Evolutionary conservation across 2,329 filamentous ascomycete species (phyloP).

Genomic region (Monilinia laxa): DNA sequence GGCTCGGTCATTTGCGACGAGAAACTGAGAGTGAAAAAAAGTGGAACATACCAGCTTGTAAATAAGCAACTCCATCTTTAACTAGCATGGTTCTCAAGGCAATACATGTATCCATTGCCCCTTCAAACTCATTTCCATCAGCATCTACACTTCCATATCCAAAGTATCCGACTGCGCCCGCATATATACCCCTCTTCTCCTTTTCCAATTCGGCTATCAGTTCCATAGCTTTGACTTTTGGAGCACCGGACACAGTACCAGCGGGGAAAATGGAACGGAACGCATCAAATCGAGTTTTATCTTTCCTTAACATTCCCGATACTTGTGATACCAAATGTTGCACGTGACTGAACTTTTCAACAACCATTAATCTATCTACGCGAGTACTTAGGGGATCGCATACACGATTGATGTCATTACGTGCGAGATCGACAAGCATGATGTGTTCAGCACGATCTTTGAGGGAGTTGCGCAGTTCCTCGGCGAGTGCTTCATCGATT

Average conservation of each 20-base stretch:
- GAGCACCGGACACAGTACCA: slow-evolving; percentile 90
- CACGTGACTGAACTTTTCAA: slow-evolving; percentile 93
- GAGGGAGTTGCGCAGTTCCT: slow-evolving; percentile 72
- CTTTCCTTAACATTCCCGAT: slow-evolving; percentile 79
- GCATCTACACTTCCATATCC: slow-evolving; percentile 74
- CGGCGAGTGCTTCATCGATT: slow-evolving; percentile 78
- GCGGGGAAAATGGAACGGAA: slow-evolving; percentile 97
- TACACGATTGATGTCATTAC: slow-evolving; percentile 95
- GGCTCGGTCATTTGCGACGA: neutral
- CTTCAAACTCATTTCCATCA: slow-evolving; percentile 64
- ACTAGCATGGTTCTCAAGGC: slow-evolving; percentile 82
- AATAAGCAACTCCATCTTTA: slow-evolving; percentile 86
- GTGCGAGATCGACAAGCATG: slow-evolving; percentile 94
- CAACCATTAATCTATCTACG: slow-evolving; percentile 92
- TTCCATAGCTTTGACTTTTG: slow-evolving; percentile 96
- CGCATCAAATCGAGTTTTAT: slow-evolving; percentile 88
- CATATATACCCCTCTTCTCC: slow-evolving; percentile 94
- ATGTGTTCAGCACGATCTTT: slow-evolving; percentile 96
- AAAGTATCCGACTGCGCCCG: slow-evolving; percentile 95
- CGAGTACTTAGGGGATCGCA: slow-evolving; percentile 86
- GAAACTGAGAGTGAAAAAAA: neutral
- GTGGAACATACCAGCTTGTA: slow-evolving; percentile 65
- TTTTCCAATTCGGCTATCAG: slow-evolving; percentile 90
- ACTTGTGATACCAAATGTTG: slow-evolving; percentile 97
- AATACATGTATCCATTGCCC: slow-evolving; percentile 86